These are phyloP conservation scores for Colletotrichum gigasporum DNA, from an alignment of 2,329 filamentous ascomycete genomes.

Conservation along the genomic window DNA sequence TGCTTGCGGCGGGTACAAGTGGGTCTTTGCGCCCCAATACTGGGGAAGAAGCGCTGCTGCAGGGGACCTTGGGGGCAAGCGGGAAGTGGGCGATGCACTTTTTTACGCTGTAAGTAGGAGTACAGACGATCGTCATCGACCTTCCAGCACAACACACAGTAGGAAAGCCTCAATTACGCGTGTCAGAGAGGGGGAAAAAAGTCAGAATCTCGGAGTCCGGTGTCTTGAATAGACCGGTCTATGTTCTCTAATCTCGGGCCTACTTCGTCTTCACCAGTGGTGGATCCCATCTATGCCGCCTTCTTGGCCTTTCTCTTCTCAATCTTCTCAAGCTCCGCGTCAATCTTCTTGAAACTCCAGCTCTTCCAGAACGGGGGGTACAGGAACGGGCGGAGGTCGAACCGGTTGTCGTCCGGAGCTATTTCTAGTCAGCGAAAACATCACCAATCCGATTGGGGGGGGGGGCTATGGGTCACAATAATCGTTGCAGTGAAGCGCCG, in stretches of 20 bases:
- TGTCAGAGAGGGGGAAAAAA: no score
- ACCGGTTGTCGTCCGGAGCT: conserved; percentile 40
- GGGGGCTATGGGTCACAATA: conserved; percentile 14
- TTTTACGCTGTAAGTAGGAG: no score
- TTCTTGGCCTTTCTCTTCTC: conserved; percentile 37
- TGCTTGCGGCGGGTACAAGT: background rate
- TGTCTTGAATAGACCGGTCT: no score
- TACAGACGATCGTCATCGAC: background rate
- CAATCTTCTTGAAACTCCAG: conserved; percentile 51
- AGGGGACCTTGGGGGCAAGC: background rate
- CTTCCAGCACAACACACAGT: no score
- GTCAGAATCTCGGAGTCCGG: no score
- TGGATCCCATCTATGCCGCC: background rate
- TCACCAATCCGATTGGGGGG: background rate
- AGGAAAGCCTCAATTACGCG: no score
- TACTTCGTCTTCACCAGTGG: no score
- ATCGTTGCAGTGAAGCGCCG: conserved; percentile 30
- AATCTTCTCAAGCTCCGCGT: conserved; percentile 45
- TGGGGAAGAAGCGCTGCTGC: background rate
- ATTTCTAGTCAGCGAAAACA: background rate
- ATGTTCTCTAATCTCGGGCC: no score
- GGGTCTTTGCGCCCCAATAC: background rate
- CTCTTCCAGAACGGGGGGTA: conserved; percentile 45
- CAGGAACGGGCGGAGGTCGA: conserved; percentile 37
- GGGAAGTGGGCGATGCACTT: background rate